Conservation (phyloP, 495 filamentous ascomycete genomes). For the Aspergillus sclerotiicarbonarius region DNA sequence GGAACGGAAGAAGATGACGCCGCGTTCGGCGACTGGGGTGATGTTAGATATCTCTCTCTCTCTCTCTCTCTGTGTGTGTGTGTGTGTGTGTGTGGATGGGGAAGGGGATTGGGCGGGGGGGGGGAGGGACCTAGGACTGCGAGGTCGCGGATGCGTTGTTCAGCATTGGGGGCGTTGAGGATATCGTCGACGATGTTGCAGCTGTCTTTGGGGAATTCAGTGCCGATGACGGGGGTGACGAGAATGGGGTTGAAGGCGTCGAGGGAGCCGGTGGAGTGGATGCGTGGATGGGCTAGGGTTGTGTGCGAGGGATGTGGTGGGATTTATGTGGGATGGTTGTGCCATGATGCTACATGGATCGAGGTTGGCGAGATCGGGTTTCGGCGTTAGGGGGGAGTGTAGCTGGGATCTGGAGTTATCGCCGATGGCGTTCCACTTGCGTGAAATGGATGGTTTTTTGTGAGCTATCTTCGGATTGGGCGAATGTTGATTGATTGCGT, state of each 20-base stretch:
- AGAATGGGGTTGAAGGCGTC: conserved; percentile 11
- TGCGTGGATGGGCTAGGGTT: conserved; percentile 5
- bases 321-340: not conserved
- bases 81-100: not conserved
- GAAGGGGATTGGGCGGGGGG: not conserved
- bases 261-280: conserved; percentile 13
- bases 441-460: too few relatives aligned
- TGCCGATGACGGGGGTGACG: conserved; percentile 43
- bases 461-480: too few relatives aligned
- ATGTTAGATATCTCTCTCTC: not conserved
- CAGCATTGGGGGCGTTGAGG: conserved; percentile 54
- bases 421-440: too few relatives aligned
- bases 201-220: conserved; percentile 45
- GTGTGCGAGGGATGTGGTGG: not conserved
- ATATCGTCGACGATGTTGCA: conserved; percentile 52
- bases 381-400: not conserved
- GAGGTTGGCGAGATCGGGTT: not conserved
- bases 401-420: not conserved
- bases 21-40: conserved; percentile 62
- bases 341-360: not conserved
- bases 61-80: too few relatives aligned
- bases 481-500: too few relatives aligned
- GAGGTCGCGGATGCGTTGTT: conserved; percentile 57
- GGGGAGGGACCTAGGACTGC: too few relatives aligned
- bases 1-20: conserved; percentile 72